Conservation (phyloP, 257 asterid species). For the Scutellaria minor region DNA sequence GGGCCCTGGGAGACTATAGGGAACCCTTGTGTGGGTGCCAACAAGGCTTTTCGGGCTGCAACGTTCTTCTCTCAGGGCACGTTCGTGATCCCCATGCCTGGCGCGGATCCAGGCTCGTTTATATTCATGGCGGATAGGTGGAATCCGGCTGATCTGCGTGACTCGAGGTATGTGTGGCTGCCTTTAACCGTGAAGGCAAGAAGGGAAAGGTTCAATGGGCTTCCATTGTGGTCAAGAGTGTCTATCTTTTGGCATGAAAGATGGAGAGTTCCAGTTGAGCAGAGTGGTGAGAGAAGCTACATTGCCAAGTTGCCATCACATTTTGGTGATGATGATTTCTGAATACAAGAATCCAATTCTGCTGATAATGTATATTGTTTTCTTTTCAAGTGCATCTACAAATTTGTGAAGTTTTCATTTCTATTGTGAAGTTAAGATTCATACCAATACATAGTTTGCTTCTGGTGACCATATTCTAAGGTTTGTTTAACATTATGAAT, state of each 20-base stretch:
- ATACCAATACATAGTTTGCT: neutral
- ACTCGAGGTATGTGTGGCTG: conserved; percentile 81
- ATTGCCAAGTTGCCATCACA: conserved; percentile 16
- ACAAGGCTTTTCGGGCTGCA: conserved; percentile 53
- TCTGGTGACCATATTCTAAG: too few species aligned
- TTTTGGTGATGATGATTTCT: conserved; percentile 15
- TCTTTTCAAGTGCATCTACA: neutral
- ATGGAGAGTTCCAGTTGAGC: conserved; percentile 55
- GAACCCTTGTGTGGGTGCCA: conserved; percentile 81
- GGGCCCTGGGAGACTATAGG: conserved; percentile 90
- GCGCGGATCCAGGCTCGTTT: conserved; percentile 46
- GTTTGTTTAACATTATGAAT: too few species aligned
- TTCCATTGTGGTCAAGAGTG: conserved; percentile 59
- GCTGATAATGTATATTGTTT: too few species aligned
- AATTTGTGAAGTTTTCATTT: conserved; percentile 9
- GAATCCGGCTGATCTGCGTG: conserved; percentile 62
- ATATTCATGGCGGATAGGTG: conserved; percentile 83
- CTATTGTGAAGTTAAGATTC: conserved; percentile 5
- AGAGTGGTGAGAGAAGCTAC: conserved; percentile 31
- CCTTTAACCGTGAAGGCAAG: conserved; percentile 61
- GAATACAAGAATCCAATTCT: neutral
- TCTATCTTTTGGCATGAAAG: conserved; percentile 70
- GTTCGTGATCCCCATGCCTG: conserved; percentile 67
- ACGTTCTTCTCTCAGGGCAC: conserved; percentile 76
- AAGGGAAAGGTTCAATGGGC: conserved; percentile 31